A percentile compares a stretch with the other conserved stretches of the same genome.
Conservation (phyloP, 371 early-diverging fungal genomes). For the Mortierella polycephala region DNA sequence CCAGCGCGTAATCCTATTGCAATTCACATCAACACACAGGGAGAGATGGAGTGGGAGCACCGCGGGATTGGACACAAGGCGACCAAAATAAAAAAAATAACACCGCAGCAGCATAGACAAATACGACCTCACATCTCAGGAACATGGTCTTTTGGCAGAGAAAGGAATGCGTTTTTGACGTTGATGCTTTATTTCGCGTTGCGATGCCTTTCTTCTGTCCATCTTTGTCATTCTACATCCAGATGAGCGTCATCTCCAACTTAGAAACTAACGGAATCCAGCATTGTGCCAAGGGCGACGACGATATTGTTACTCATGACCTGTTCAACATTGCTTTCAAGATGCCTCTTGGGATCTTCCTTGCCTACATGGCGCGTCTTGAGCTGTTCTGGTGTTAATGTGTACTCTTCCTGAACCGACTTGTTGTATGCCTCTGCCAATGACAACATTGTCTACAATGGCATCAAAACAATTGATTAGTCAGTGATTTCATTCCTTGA, state of each 20-base stretch:
- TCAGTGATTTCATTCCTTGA: too few relatives aligned
- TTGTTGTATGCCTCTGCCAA: slow-evolving; percentile 96
- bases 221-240: background rate
- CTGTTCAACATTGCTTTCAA: slow-evolving; percentile 90
- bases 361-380: slow-evolving; percentile 98
- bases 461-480: too few relatives aligned
- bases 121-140: background rate
- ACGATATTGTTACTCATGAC: slow-evolving; percentile 96
- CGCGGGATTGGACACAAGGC: background rate
- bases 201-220: background rate
- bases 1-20: slow-evolving; percentile 22
- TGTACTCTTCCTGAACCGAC: slow-evolving; percentile 94
- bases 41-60: background rate
- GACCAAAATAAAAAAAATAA: background rate
- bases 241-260: background rate
- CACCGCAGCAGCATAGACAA: too few relatives aligned
- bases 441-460: slow-evolving; percentile 76
- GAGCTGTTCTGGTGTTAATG: slow-evolving; percentile 94
- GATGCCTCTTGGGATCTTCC: slow-evolving; percentile 98
- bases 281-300: slow-evolving; percentile 91
- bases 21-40: background rate
- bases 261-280: slow-evolving; percentile 85
- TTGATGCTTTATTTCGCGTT: background rate
- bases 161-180: background rate
- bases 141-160: background rate